Percentiles rank a stretch among this genome's conserved stretches.
These are phyloP conservation scores for Fusarium continuum DNA, from an alignment of 2,329 filamentous ascomycete genomes.

Conservation along the genomic window DNA sequence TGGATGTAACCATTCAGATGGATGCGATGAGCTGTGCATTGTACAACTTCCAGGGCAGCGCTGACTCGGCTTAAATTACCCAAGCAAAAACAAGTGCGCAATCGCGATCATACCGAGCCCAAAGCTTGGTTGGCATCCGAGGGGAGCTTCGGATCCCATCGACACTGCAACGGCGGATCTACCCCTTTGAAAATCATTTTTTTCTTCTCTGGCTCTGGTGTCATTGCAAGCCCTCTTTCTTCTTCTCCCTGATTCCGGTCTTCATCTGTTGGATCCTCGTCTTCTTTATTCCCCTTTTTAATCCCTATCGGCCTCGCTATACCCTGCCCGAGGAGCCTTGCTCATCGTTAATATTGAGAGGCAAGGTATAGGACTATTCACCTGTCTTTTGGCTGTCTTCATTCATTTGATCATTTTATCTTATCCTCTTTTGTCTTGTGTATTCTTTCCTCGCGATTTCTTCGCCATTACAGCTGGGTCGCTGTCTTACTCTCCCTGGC, in stretches of 20 bases:
- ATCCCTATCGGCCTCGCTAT: slow-evolving; percentile 27
- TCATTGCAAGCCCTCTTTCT: slow-evolving; percentile 6
- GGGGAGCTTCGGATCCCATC: slow-evolving; percentile 23
- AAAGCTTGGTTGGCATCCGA: slow-evolving; percentile 21
- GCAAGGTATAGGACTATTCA: slow-evolving; percentile 19
- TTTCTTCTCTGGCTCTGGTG: not conserved
- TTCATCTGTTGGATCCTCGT: not conserved
- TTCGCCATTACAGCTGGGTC: not conserved
- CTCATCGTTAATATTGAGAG: slow-evolving; percentile 33
- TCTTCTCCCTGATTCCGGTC: slow-evolving; percentile 8
- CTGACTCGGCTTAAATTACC: slow-evolving; percentile 36
- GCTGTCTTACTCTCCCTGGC: slow-evolving; percentile 28
- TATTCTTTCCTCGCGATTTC: not conserved
- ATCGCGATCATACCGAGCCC: slow-evolving; percentile 30
- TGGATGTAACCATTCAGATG: slow-evolving; percentile 16
- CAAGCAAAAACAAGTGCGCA: slow-evolving; percentile 23
- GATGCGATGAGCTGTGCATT: slow-evolving; percentile 35
- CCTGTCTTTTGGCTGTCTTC: slow-evolving; percentile 5
- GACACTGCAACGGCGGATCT: slow-evolving; percentile 27
- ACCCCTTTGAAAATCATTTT: slow-evolving; percentile 11
- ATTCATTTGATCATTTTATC: slow-evolving; percentile 9
- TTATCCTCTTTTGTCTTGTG: slow-evolving; percentile 9
- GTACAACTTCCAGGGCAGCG: slow-evolving; percentile 19
- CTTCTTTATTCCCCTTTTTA: slow-evolving; percentile 16
- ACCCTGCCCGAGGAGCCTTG: slow-evolving; percentile 24